phyloP scores from a whole-genome alignment of 345 rosid genomes.

The Excoecaria agallocha region DNA sequence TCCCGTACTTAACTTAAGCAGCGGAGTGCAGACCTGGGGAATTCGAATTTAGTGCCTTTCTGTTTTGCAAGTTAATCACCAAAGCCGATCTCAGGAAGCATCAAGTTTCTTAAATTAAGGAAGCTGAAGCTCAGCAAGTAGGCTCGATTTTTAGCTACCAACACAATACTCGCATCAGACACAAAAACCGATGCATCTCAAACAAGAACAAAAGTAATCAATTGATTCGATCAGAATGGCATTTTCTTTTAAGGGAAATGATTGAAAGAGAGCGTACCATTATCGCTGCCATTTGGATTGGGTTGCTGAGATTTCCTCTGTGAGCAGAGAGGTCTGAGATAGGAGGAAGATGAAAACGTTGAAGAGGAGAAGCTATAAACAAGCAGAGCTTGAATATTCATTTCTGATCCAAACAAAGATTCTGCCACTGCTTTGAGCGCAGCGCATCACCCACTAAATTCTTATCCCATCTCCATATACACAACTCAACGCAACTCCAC shows the following conservation, averaged over 20 bases:
- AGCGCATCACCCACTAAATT: constrained; percentile 5
- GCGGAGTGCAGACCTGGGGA: no score
- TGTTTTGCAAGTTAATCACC: no score
- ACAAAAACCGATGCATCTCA: background rate
- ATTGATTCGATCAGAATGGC: background rate
- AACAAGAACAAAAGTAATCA: background rate
- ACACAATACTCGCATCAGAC: background rate
- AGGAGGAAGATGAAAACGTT: constrained; percentile 14
- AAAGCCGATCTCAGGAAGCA: no score
- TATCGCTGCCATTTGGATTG: constrained; percentile 36
- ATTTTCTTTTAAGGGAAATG: no score
- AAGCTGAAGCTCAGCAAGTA: no score
- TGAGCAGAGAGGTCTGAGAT: constrained; percentile 43
- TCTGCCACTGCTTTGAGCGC: background rate
- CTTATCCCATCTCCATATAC: background rate
- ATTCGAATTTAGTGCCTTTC: no score
- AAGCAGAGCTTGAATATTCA: constrained; percentile 48
- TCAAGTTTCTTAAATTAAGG: no score
- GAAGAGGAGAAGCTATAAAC: constrained; percentile 13
- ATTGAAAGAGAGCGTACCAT: constrained; percentile 14
- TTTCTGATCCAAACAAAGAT: constrained; percentile 23
- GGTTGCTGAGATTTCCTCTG: constrained; percentile 33
- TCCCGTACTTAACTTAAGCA: no score
- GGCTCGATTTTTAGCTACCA: background rate
- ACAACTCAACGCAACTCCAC: background rate